These are phyloP conservation scores for Cornus suecica DNA, from an alignment of 148 eudicot species.

Conservation along the genomic window DNA sequence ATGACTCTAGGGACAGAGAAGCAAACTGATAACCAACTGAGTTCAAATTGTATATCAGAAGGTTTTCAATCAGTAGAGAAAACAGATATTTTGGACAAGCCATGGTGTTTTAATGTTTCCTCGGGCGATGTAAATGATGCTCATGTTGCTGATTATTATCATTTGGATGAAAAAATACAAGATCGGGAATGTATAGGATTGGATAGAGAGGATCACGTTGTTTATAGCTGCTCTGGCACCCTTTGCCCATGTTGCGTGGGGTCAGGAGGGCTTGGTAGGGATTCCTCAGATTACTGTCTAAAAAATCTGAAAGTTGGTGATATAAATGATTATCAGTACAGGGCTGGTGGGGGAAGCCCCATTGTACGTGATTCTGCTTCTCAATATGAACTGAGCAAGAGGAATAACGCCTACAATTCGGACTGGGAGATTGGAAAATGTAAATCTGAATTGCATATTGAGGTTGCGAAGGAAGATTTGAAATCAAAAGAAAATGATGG, in stretches of 20 bases:
- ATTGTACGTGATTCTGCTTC: neutral
- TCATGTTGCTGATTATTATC: conserved; percentile 36
- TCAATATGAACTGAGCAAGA: neutral
- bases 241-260: conserved; percentile 14
- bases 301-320: conserved; percentile 29
- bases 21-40: conserved; percentile 29
- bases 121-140: conserved; percentile 31
- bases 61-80: conserved; percentile 27
- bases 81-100: conserved; percentile 26
- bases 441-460: conserved; percentile 6
- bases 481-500: conserved; percentile 14
- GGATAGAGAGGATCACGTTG: conserved; percentile 18
- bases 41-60: conserved; percentile 33
- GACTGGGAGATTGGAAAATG: conserved; percentile 10
- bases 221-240: conserved; percentile 11
- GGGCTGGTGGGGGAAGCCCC: conserved; percentile 13
- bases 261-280: neutral
- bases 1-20: conserved; percentile 49
- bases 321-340: conserved; percentile 14
- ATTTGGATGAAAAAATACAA: conserved; percentile 24
- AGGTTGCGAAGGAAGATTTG: conserved; percentile 29
- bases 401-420: conserved; percentile 9
- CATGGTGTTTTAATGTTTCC: conserved; percentile 30
- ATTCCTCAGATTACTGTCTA: conserved; percentile 14
- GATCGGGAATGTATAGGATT: conserved; percentile 19